Base-by-base conservation (phyloP, 1,139 yeast species). In the Suhomyces choctaworum region DNA sequence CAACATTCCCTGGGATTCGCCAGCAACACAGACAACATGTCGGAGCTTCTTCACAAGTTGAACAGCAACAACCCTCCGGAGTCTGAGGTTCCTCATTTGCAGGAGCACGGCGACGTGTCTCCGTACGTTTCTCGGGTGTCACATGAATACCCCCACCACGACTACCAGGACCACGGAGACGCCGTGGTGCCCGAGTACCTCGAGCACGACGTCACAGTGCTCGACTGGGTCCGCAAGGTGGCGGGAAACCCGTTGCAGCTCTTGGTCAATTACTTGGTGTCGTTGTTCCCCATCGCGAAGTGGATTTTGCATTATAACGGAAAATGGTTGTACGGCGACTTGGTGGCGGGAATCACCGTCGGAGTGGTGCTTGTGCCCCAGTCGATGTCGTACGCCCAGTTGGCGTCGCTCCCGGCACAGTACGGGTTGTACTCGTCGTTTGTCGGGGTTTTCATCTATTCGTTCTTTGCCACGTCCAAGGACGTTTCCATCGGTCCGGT, bases 401-500 rank as follows among this genome's bases (percentile, higher is more conserved):
- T 90, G 44, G 97, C 97, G 3, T 80, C 87, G 3, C 73, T 90
- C 42, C 73, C 80, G 5, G 80, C 96, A 5, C 83, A 89, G 59
- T 89, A 80, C 50, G 97, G 97, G 34, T 73, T 90, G 33, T 90
- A 90, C 62, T 86, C 96, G 16, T 85, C 96, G 0, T 90, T 90
- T 54, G 84, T 90, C 32, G 97, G 97, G 54, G 95, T 89, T 12
- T 77, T 88, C 56, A 78, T 85, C 38, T 90, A 90, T 59, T 82
- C 95, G 31, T 76, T 89, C 51, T 90, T 90, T 59, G 97, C 97
- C 11, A 90, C 97, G 12, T 85, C 95, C 13, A 90, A 89, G 62
- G 97, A 90, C 70, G 96, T 90, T 29, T 84, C 94, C 43, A 89
- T 90, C 51, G 97, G 97, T 21, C 97, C 97, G 5, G 97, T 90